Evolutionary conservation across 805 yeast genomes (phyloP), one percentile per base, ranked within the genome.

Genomic region (Ogataea ganodermae): DNA sequence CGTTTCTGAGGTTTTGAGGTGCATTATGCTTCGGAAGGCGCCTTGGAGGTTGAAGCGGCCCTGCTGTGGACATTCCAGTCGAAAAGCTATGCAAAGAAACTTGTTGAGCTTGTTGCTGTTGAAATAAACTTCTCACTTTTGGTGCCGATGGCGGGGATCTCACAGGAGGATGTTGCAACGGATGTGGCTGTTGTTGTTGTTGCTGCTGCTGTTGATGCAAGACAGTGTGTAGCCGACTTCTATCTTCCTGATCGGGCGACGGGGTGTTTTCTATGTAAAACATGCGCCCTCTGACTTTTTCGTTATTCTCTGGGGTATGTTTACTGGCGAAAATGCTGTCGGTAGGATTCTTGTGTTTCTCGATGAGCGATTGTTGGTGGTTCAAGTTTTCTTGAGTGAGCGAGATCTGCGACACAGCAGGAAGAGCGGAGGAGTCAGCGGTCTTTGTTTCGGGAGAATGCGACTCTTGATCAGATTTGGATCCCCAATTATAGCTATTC

Each of bases 261-360:
- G 68, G 66, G 2, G 69, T 63, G 39, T 62, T 60, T 38, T 63
- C 66, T 27, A 65, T 59, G 53, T 50, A 65, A 44, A 65, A 65
- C 67, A 65, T 65, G 36, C 52, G 49, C 10, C 28, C 52, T n/a
- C 55, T 56, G 28, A 36, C 18, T 14, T 44, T 48, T 22, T 44
- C 44, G 31, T 20, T 17, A 21, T 20, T 23, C 9, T 17, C 22
- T 3, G 42, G 47, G 8, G 46, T 26, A 12, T 42, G 32, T 12
- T 32, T 26, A 9, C 24, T 33, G 16, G 14, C 31, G 18, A 12
- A n/a, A 12, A 18, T 38, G 42, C 27, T 21, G 27, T 21, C 38
- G 14, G 14, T n/a, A 5, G 32, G 18, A 9, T 8, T n/a, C n/a
- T n/a, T n/a, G 14, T 33, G 21, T 27, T 12, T 44, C 40, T 46